Evolutionary conservation across 768 basidiomycete species (phyloP).

Genomic region (Trametes punicea): DNA sequence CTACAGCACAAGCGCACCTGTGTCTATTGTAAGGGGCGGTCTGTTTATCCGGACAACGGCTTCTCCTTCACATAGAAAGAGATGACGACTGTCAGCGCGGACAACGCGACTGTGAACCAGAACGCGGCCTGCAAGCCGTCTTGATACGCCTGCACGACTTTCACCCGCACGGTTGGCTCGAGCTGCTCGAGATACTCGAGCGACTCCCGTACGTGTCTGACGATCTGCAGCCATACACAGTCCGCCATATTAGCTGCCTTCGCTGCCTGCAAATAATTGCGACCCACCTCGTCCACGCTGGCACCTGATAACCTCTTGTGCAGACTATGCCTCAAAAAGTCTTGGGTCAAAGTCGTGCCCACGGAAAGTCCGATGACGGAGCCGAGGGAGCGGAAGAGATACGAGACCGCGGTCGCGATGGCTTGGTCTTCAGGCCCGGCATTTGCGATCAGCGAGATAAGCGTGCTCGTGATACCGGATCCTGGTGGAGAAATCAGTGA

Average conservation of each 20-base stretch:
- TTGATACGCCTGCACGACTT: constrained; percentile 32
- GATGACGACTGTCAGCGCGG: constrained; percentile 39
- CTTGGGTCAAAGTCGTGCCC: constrained; percentile 55
- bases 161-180: constrained; percentile 26
- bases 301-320: constrained; percentile 39
- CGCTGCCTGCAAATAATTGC: too few species aligned
- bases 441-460: constrained; percentile 61
- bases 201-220: constrained; percentile 33
- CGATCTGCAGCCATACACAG: constrained; percentile 23
- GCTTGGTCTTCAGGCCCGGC: constrained; percentile 60
- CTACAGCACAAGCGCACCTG: background rate
- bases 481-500: constrained; percentile 35
- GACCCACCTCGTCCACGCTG: constrained; percentile 46
- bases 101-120: constrained; percentile 44
- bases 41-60: constrained; percentile 25
- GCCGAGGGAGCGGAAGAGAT: constrained; percentile 64
- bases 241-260: too few species aligned
- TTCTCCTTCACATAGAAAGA: constrained; percentile 55
- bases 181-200: constrained; percentile 33
- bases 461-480: constrained; percentile 49
- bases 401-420: constrained; percentile 63
- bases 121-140: constrained; percentile 47
- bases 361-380: constrained; percentile 55
- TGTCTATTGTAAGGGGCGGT: background rate
- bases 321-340: constrained; percentile 44